Base-by-base conservation (phyloP, 257 asterid genomes). In the Voacanga thouarsii region DNA sequence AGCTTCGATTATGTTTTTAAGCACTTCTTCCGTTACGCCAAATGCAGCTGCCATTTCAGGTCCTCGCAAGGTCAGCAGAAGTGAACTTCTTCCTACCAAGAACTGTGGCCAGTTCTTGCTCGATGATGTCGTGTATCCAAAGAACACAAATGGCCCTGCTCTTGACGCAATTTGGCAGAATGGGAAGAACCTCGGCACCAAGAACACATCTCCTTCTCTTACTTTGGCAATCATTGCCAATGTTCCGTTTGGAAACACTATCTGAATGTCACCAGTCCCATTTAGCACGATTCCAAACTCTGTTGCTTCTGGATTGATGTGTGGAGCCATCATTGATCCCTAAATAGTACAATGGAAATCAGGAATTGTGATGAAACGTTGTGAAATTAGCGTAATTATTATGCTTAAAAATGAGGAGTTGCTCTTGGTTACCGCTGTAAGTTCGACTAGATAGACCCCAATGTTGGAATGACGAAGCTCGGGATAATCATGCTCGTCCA, bases 261-360 rank as follows among this genome's bases (percentile, higher is more conserved):
- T 75, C 57, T 95, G 91, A 75, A 95, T 80, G 0, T 81, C 86
- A 2, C 99, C 98, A 0, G 76, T 75, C 2, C 98, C 99, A 3
- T 79, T 73, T 49, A 93, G 49, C 24, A 93, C 98, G 2, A 95
- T 33, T 1, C 97, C 99, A 2, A 84, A 90, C 79, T 93, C 98
- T 0, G 87, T 82, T 65, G 98, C 98, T 65, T 83, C 83, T 55
- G 97, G 98, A 71, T 95, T 95, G 43, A 90, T 72, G 47, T 95
- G 99, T 0, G 99, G 99, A 47, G 98, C 97, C 97, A 95, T 84
- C 98, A 95, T 93, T 24, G 99, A 86, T 67, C 99, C 98, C 98
- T 95, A 24, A 16, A 30, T 33, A 57, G 0, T 26, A 64, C 7
- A 5, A 3, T 11, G 0, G 4, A 41, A 41, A 18, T 65, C 8